Base-by-base conservation (phyloP, 768 basidiomycete species). In the Leucosporidium creatinivorum region DNA sequence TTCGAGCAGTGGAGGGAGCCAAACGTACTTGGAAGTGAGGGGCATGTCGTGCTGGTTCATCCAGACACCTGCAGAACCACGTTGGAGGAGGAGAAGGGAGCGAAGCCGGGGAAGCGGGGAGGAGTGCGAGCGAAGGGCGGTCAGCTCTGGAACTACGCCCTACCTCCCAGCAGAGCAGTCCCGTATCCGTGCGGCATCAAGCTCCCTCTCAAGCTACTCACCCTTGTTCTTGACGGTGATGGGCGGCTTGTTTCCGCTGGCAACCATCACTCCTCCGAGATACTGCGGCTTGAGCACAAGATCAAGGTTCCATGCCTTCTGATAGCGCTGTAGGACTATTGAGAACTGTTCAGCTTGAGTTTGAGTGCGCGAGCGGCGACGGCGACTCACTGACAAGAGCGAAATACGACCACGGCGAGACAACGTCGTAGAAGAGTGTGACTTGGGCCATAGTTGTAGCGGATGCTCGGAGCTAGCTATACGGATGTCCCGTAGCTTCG, bases 251-350 rank as follows among this genome's bases (percentile, higher is more conserved):
- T 72, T 72, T 9, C 67, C 65, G 1, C 31, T 33, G 15, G 60
- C 67, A 17, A 19, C 1, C 67, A 72, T 68, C n/a, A 72, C 65
- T 8, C 70, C 70, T 19, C 70, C 70, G 0, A 72, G 36, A 44
- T 67, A 68, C 13, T 52, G 51, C 21, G 70, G 70, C 48, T 65
- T 71, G 30, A 71, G 39, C 15, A 62, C 36, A 25, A 71, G 30
- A 2, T 71, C 47, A 21, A 50, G 15, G 47, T 61, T 19, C 70
- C 70, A 71, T 3, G 39, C 30, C 5, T 21, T n/a, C 57, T 48
- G 33, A 58, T 68, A 71, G 2, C 67, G 60, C 44, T 44, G 39
- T 13, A 44, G 33, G 33, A 36, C 33, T 36, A 12, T 36, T 6
- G 6, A 36, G 39, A 44, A 44, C 39, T 17, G 39, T 26, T 5